These are phyloP conservation scores for Amaranthus tricolor DNA, from an alignment of 179 eudicot species.

Conservation along the genomic window DNA sequence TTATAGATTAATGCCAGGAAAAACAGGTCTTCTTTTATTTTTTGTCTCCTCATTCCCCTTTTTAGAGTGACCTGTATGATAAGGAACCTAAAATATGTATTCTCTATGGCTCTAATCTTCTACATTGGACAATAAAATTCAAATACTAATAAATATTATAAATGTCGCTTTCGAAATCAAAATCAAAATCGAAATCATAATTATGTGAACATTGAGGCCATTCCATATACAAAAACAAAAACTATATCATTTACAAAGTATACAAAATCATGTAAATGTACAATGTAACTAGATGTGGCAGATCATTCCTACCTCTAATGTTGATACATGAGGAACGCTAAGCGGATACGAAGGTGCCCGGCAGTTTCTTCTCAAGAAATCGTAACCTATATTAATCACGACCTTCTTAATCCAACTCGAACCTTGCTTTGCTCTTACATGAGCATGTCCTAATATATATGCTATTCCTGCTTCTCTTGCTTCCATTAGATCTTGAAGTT, in stretches of 20 bases:
- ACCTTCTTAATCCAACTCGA: constrained; percentile 68
- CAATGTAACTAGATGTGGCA: constrained; percentile 47
- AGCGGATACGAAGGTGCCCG: constrained; percentile 61
- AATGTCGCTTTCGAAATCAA: background rate
- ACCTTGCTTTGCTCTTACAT: constrained; percentile 75
- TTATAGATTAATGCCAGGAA: too few relatives aligned
- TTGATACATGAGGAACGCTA: constrained; percentile 86
- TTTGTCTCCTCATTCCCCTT: background rate
- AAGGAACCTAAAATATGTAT: background rate
- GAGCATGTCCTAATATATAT: constrained; percentile 78
- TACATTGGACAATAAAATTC: background rate
- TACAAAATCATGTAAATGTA: constrained; percentile 16
- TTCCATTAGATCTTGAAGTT: constrained; percentile 73
- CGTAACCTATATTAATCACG: constrained; percentile 76
- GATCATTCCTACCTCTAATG: constrained; percentile 94
- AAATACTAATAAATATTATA: constrained; percentile 1
- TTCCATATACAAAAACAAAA: constrained; percentile 32
- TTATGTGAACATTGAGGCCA: constrained; percentile 9
- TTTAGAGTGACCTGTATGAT: background rate
- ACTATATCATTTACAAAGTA: constrained; percentile 40
- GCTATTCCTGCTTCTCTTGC: constrained; percentile 86
- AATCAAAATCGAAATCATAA: background rate
- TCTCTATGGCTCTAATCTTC: background rate
- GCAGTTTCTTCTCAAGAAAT: constrained; percentile 82
- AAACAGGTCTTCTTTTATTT: background rate